Percentiles rank a stretch among this genome's conserved stretches.
Evolutionary conservation across 2,329 filamentous ascomycete genomes (phyloP).

Genomic region (Metarhizium guizhouense): DNA sequence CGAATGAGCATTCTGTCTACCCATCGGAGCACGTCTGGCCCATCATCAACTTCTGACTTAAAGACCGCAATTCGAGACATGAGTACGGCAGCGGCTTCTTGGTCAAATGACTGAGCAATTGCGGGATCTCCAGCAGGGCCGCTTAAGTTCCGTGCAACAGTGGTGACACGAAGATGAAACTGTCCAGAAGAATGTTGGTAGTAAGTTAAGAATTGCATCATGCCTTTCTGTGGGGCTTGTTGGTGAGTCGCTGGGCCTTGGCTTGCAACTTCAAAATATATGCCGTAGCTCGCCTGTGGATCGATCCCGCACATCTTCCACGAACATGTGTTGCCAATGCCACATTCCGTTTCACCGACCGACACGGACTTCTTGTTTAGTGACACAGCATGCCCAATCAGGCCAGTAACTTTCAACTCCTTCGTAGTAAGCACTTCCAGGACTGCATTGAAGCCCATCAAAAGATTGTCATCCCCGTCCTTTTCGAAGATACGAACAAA

Average conservation of each 20-base stretch:
- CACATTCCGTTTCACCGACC: constrained; percentile 95
- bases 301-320: constrained; percentile 99
- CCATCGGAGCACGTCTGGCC: constrained; percentile 96
- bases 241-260: constrained; percentile 84
- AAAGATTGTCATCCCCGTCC: constrained; percentile 83
- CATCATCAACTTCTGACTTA: constrained; percentile 97
- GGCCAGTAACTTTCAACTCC: constrained; percentile 92
- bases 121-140: constrained; percentile 90
- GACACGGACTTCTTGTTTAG: constrained; percentile 97
- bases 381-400: constrained; percentile 94
- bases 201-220: constrained; percentile 98
- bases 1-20: constrained; percentile 98
- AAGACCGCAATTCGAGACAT: constrained; percentile 99
- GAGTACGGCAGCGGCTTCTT: constrained; percentile 92
- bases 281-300: constrained; percentile 82
- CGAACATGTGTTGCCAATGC: constrained; percentile 95
- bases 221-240: constrained; percentile 79
- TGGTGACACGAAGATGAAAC: constrained; percentile 93
- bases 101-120: constrained; percentile 94
- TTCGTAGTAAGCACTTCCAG: constrained; percentile 95
- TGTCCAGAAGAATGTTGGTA: constrained; percentile 96
- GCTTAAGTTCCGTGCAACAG: constrained; percentile 81
- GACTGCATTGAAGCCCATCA: constrained; percentile 98
- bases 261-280: constrained; percentile 96
- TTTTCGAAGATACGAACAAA: constrained; percentile 97